A percentile compares a stretch with the other conserved stretches of the same genome.
These are phyloP conservation scores for Trypanosoma conorhini DNA, from an alignment of 208 protist species.

Conservation along the genomic window DNA sequence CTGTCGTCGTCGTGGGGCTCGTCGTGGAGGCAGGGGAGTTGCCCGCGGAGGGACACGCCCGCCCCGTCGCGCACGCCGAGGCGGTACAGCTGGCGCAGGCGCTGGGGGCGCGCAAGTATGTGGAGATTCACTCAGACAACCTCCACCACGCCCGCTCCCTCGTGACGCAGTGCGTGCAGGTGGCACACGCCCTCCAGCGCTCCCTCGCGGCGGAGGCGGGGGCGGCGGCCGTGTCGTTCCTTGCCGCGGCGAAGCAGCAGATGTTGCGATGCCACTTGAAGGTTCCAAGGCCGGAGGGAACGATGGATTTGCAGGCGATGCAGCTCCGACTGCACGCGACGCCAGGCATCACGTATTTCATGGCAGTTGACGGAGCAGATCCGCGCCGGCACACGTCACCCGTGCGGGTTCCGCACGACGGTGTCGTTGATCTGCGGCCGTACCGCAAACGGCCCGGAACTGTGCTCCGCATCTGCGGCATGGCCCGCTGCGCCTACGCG, in stretches of 20 bases:
- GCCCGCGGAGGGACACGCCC: conserved; percentile 1
- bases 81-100: conserved; percentile 37
- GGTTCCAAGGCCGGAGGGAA: conserved; percentile 4
- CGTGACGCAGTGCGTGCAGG: conserved; percentile 21
- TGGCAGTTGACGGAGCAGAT: conserved; percentile 8
- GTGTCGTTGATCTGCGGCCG: conserved; percentile 10
- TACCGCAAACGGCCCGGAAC: not conserved
- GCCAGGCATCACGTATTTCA: conserved; percentile 10
- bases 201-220: conserved; percentile 4
- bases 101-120: conserved; percentile 39
- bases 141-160: conserved; percentile 17
- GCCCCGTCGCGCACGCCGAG: conserved; percentile 21
- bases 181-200: conserved; percentile 21
- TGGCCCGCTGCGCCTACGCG: conserved; percentile 18
- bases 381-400: not conserved
- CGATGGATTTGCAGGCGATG: not conserved
- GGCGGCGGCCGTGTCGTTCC: conserved; percentile 20
- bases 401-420: not conserved
- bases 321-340: conserved; percentile 1
- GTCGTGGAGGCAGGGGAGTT: conserved; percentile 26
- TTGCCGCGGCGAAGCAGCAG: conserved; percentile 18
- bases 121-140: conserved; percentile 39
- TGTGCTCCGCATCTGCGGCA: conserved; percentile 9
- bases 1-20: conserved; percentile 37
- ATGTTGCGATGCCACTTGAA: conserved; percentile 9